These are phyloP conservation scores for Adansonia gregorii DNA, from an alignment of 441 rosid species.

Conservation along the genomic window DNA sequence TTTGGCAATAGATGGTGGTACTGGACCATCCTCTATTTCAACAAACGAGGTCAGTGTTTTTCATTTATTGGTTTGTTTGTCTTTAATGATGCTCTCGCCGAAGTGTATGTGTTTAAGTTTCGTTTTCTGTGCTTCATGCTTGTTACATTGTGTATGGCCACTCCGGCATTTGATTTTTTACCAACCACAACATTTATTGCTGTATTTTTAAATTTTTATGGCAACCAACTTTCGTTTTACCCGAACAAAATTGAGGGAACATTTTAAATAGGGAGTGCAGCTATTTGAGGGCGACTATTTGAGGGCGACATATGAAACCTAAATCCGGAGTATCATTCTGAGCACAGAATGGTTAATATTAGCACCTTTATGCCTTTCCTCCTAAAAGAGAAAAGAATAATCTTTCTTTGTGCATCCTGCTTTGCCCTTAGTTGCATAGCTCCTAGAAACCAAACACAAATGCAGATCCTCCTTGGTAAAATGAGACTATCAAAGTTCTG, in stretches of 20 bases:
- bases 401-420: neutral
- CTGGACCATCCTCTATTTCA: constrained; percentile 49
- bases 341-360: neutral
- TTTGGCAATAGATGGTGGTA: constrained; percentile 43
- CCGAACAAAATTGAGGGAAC: neutral
- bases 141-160: neutral
- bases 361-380: neutral
- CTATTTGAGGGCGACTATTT: neutral
- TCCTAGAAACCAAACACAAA: neutral
- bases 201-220: neutral
- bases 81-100: neutral
- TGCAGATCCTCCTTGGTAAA: neutral
- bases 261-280: neutral
- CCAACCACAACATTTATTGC: neutral
- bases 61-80: constrained; percentile 8
- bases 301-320: neutral
- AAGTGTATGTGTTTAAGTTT: neutral
- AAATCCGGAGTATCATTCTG: neutral
- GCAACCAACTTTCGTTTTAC: neutral
- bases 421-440: neutral
- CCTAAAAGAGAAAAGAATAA: neutral
- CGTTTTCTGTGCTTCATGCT: constrained; percentile 10
- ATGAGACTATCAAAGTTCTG: neutral
- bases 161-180: neutral
- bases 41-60: constrained; percentile 63